Evolutionary conservation across 352 stramenopile species (phyloP).

Genomic region (Globisporangium mamillatum): DNA sequence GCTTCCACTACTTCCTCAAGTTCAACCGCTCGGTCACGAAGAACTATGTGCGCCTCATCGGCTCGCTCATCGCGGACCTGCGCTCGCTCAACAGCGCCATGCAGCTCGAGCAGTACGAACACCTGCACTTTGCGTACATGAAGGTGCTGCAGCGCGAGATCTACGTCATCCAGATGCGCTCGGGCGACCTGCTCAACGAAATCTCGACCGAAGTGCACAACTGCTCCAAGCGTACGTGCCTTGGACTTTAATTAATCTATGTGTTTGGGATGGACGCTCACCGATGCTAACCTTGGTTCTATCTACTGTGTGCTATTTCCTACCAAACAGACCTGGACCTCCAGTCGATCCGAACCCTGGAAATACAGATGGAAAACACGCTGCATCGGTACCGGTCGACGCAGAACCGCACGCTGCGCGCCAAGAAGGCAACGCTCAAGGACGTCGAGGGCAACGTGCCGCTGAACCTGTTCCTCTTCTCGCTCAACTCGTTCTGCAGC

Average conservation of each 20-base stretch:
- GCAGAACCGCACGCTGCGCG: conserved; percentile 53
- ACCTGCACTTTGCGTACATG: conserved; percentile 74
- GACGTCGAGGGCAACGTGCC: conserved; percentile 82
- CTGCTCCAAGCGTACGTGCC: conserved; percentile 36
- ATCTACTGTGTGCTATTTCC: neutral
- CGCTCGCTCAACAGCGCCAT: conserved; percentile 76
- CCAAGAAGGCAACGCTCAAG: conserved; percentile 50
- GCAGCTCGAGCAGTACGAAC: conserved; percentile 72
- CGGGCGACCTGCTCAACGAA: conserved; percentile 60
- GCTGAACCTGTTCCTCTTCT: conserved; percentile 81
- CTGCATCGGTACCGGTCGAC: conserved; percentile 56
- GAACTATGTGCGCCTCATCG: conserved; percentile 61
- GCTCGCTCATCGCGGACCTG: conserved; percentile 62
- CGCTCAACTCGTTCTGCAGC: conserved; percentile 80
- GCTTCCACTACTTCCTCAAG: conserved; percentile 59
- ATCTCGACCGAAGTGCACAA: conserved; percentile 63
- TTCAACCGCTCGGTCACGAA: conserved; percentile 74
- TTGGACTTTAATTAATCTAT: neutral
- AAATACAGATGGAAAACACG: conserved; percentile 69
- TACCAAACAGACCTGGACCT: conserved; percentile 44
- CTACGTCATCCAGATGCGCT: conserved; percentile 73
- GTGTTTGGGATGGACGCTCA: neutral
- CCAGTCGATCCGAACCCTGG: conserved; percentile 34
- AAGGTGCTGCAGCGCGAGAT: conserved; percentile 78
- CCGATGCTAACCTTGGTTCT: neutral